Percentiles rank a stretch among this genome's conserved stretches.
phyloP scores from a whole-genome alignment of 495 filamentous ascomycete genomes.

The Parathielavia hyrcaniae region DNA sequence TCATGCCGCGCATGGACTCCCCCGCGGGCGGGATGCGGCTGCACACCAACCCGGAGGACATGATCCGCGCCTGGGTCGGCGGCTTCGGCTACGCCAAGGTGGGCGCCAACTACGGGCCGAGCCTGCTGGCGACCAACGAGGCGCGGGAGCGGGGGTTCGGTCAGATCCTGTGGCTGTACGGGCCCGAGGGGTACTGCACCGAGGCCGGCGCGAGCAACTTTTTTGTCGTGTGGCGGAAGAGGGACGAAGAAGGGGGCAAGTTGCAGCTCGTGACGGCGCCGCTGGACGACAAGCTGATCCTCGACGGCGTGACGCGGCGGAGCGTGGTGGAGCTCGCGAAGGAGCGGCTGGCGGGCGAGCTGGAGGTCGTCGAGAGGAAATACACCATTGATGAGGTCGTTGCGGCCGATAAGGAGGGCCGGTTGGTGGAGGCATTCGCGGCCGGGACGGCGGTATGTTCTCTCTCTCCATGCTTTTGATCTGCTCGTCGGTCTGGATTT shows the following conservation, averaged over 20 bases:
- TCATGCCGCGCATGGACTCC: slow-evolving; percentile 59
- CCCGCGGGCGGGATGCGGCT: slow-evolving; percentile 62
- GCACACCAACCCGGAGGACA: slow-evolving; percentile 68
- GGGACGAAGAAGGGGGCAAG: slow-evolving; percentile 44
- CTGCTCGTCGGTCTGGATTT: not conserved
- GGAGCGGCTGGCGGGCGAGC: slow-evolving; percentile 52
- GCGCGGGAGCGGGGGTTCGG: slow-evolving; percentile 66
- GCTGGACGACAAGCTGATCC: slow-evolving; percentile 70
- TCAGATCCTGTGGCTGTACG: slow-evolving; percentile 91
- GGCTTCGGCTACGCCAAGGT: slow-evolving; percentile 88
- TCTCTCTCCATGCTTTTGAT: not conserved
- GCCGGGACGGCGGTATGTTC: slow-evolving; percentile 74
- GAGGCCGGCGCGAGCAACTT: slow-evolving; percentile 93
- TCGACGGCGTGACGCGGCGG: slow-evolving; percentile 76
- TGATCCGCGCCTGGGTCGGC: slow-evolving; percentile 84
- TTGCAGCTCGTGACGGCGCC: slow-evolving; percentile 76
- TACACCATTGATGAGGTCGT: slow-evolving; percentile 76
- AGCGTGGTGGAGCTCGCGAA: slow-evolving; percentile 69
- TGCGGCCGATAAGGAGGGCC: slow-evolving; percentile 64
- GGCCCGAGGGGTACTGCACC: slow-evolving; percentile 65
- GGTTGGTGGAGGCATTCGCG: slow-evolving; percentile 78
- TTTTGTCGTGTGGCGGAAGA: slow-evolving; percentile 74
- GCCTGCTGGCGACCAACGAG: slow-evolving; percentile 65
- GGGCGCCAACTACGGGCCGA: slow-evolving; percentile 86
- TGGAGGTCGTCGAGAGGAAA: slow-evolving; percentile 69